These are phyloP conservation scores for Talaromyces liani DNA, from an alignment of 495 filamentous ascomycete species.

Conservation along the genomic window DNA sequence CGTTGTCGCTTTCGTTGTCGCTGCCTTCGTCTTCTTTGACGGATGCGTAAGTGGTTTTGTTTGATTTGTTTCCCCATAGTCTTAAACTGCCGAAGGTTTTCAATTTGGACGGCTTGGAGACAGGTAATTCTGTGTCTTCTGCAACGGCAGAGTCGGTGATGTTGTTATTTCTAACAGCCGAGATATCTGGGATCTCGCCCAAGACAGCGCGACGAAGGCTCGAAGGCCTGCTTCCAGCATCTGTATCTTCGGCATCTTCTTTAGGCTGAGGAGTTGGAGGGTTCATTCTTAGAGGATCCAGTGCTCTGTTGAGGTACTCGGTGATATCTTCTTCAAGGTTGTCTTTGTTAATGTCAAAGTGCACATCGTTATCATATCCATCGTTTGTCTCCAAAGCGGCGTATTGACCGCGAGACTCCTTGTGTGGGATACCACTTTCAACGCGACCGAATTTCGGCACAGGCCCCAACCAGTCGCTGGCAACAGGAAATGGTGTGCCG, in stretches of 20 bases:
- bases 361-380: slow-evolving; percentile 22
- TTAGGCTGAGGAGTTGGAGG: slow-evolving; percentile 43
- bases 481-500: slow-evolving; percentile 26
- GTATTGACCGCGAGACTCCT: slow-evolving; percentile 35
- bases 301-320: slow-evolving; percentile 13
- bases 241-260: slow-evolving; percentile 18
- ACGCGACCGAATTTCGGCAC: slow-evolving; percentile 26
- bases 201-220: slow-evolving; percentile 21
- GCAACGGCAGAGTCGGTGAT: slow-evolving; percentile 10
- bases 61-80: slow-evolving; percentile 6
- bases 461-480: slow-evolving; percentile 32
- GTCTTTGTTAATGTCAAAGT: slow-evolving; percentile 9
- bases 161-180: slow-evolving; percentile 16
- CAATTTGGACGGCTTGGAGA: slow-evolving; percentile 15
- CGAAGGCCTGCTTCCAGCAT: slow-evolving; percentile 8
- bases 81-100: slow-evolving; percentile 15
- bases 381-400: slow-evolving; percentile 29
- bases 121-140: slow-evolving; percentile 20
- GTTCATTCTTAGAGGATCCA: slow-evolving; percentile 40
- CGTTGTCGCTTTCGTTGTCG: slow-evolving; percentile 19
- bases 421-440: slow-evolving; percentile 23
- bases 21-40: slow-evolving; percentile 27
- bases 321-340: slow-evolving; percentile 14
- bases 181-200: slow-evolving; percentile 28
- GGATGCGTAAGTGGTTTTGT: slow-evolving; percentile 18